These are phyloP conservation scores for Linum trigynum DNA, from an alignment of 345 rosid species.

Conservation along the genomic window DNA sequence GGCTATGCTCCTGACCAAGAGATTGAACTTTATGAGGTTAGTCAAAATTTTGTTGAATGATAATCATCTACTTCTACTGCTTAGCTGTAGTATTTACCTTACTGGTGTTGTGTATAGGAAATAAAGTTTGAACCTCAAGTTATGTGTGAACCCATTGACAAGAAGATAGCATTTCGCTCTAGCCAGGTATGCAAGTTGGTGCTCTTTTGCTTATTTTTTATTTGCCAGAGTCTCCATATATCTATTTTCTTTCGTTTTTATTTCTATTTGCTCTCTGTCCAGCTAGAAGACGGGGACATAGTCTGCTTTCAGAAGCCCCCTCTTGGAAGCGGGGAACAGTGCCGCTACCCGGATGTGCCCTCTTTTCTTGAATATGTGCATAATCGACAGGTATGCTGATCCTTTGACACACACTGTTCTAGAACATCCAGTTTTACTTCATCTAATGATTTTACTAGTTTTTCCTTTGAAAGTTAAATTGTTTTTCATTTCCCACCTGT, in stretches of 20 bases:
- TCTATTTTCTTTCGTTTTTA: neutral
- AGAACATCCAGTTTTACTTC: neutral
- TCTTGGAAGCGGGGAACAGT: slow-evolving; percentile 45
- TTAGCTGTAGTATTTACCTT: neutral
- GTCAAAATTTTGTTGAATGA: neutral
- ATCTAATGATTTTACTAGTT: neutral
- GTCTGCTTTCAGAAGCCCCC: slow-evolving; percentile 80
- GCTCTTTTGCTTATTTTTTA: neutral
- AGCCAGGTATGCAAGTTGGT: neutral
- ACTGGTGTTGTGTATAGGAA: neutral
- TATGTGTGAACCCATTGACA: slow-evolving; percentile 5
- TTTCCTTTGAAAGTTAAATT: neutral
- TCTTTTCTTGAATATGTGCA: slow-evolving; percentile 88
- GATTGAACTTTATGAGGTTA: slow-evolving; percentile 6
- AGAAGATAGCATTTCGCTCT: slow-evolving; percentile 4
- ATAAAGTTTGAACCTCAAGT: slow-evolving; percentile 7
- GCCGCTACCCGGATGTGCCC: slow-evolving; percentile 66
- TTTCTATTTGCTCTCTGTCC: neutral
- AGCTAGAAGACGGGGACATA: slow-evolving; percentile 57
- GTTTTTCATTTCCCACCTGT: neutral
- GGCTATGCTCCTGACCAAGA: slow-evolving; percentile 3
- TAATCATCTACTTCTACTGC: neutral
- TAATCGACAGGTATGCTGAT: slow-evolving; percentile 66
- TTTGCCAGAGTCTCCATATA: neutral
- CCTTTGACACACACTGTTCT: neutral